Percentiles rank a stretch among this genome's conserved stretches.
Evolutionary conservation across 306 rosid species (phyloP).

Genomic region (barrel medic (Medicago truncatula)): MtrunA17r5.0-ANR NC_053044.1:417501-418000

Average conservation of each 20-base stretch:
- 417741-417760: neutral
- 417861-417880: neutral
- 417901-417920: too few relatives aligned
- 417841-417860: neutral
- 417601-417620: neutral
- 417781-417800: neutral
- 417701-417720: neutral
- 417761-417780: neutral
- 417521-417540: slow-evolving; percentile 38
- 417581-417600: neutral
- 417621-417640: neutral
- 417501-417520: slow-evolving; percentile 89
- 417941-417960: too few relatives aligned
- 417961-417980: neutral
- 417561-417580: neutral
- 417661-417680: neutral
- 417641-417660: neutral
- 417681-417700: neutral
- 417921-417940: too few relatives aligned
- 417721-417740: neutral
- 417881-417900: neutral
- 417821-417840: too few relatives aligned
- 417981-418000: neutral
- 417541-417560: neutral
- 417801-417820: neutral